These are phyloP conservation scores for Suillus placidus DNA, from an alignment of 768 basidiomycete species.

Conservation along the genomic window DNA sequence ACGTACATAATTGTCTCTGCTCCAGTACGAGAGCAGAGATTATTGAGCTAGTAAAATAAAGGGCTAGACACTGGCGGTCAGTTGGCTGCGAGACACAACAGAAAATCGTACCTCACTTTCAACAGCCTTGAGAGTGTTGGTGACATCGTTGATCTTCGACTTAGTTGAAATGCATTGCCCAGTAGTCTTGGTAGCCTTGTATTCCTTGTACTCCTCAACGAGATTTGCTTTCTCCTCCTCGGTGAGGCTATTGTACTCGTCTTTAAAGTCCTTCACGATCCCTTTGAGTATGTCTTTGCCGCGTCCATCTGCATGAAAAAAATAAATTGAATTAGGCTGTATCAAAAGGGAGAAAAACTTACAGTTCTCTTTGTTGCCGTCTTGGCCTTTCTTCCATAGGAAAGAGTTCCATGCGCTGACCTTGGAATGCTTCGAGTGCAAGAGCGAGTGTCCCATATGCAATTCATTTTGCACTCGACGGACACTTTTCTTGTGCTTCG, in stretches of 20 bases:
- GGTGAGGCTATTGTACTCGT: conserved; percentile 2
- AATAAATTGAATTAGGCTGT: background rate
- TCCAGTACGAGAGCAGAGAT: conserved; percentile 8
- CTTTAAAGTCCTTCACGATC: background rate
- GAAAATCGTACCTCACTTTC: conserved; percentile 11
- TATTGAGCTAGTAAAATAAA: conserved; percentile 3
- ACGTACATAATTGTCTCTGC: conserved; percentile 11
- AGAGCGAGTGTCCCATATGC: conserved; percentile 8
- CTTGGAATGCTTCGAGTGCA: conserved; percentile 7
- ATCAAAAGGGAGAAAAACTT: background rate
- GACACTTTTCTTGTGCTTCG: conserved; percentile 10
- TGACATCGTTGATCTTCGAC: conserved; percentile 16
- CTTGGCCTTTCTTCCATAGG: conserved; percentile 12
- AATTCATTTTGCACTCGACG: conserved; percentile 8
- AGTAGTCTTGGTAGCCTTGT: background rate
- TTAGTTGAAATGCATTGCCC: conserved; percentile 6
- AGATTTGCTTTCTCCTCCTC: background rate
- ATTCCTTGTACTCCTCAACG: background rate
- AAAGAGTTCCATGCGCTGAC: conserved; percentile 13
- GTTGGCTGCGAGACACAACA: background rate
- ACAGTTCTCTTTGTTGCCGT: background rate
- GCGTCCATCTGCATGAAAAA: background rate
- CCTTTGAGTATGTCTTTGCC: background rate
- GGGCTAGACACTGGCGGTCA: background rate
- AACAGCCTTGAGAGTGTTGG: conserved; percentile 3